Conservation (phyloP, 805 yeast genomes). For the Maudiozyma bulderi region DNA sequence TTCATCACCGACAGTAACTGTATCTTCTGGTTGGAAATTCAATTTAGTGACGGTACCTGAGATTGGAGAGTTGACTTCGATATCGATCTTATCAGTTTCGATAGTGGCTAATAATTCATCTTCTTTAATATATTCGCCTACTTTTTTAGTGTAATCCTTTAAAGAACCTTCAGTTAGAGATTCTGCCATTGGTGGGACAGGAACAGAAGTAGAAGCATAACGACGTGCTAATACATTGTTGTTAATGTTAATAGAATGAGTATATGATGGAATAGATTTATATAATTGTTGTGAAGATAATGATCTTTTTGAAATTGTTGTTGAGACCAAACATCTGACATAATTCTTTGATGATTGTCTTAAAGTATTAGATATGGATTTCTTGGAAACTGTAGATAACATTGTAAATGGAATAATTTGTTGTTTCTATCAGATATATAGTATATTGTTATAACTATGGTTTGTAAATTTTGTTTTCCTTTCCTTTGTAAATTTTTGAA, state of each 20-base stretch:
- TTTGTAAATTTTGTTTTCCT: background rate
- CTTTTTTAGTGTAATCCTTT: constrained; percentile 54
- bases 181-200: constrained; percentile 98
- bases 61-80: constrained; percentile 90
- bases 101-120: constrained; percentile 94
- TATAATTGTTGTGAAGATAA: constrained; percentile 2
- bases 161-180: constrained; percentile 95
- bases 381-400: constrained; percentile 2
- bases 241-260: background rate
- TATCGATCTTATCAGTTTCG: constrained; percentile 97
- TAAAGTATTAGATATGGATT: background rate
- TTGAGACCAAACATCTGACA: too few relatives aligned
- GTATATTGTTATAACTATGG: background rate
- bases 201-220: constrained; percentile 44
- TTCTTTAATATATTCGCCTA: constrained; percentile 78
- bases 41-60: constrained; percentile 83
- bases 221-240: constrained; percentile 10
- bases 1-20: constrained; percentile 94
- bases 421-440: background rate
- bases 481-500: too few relatives aligned
- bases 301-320: background rate
- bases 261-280: constrained; percentile 1
- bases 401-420: background rate
- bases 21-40: constrained; percentile 76
- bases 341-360: background rate